phyloP scores from a whole-genome alignment of 495 filamentous ascomycete genomes.

The Daldinia childiae region DNA sequence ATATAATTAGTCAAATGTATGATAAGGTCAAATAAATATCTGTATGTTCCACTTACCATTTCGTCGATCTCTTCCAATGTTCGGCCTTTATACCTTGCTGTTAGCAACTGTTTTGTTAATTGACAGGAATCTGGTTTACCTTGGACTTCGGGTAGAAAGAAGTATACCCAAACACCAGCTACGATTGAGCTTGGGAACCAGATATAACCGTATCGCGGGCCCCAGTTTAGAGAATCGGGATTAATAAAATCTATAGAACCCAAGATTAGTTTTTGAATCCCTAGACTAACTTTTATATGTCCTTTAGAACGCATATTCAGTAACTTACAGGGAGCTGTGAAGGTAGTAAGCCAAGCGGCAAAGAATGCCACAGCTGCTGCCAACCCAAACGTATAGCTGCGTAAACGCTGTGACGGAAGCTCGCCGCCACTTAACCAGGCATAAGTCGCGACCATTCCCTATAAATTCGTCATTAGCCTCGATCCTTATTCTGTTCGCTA shows the following conservation, averaged over 20 bases:
- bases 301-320: not conserved
- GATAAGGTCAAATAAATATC: not conserved
- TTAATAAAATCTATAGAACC: slow-evolving; percentile 58
- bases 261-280: not conserved
- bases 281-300: not conserved
- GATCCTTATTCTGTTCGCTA: slow-evolving; percentile 24
- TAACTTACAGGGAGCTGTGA: slow-evolving; percentile 55
- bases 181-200: slow-evolving; percentile 51
- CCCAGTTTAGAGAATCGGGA: slow-evolving; percentile 59
- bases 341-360: slow-evolving; percentile 60
- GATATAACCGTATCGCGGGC: slow-evolving; percentile 59
- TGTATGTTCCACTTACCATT: slow-evolving; percentile 46
- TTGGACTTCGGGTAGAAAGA: slow-evolving; percentile 59
- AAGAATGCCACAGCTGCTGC: slow-evolving; percentile 55
- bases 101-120: not conserved
- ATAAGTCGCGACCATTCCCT: slow-evolving; percentile 55
- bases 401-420: slow-evolving; percentile 54
- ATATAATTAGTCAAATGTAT: not conserved
- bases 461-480: slow-evolving; percentile 37
- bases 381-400: slow-evolving; percentile 58
- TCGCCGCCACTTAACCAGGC: slow-evolving; percentile 62
- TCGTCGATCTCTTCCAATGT: slow-evolving; percentile 60
- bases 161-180: slow-evolving; percentile 57
- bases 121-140: slow-evolving; percentile 20
- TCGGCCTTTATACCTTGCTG: slow-evolving; percentile 23